Evolutionary conservation across 1,284 basidiomycete species (phyloP), one percentile per base, ranked within the genome.

Genomic region (Cutaneotrichosporon dermatis): DNA sequence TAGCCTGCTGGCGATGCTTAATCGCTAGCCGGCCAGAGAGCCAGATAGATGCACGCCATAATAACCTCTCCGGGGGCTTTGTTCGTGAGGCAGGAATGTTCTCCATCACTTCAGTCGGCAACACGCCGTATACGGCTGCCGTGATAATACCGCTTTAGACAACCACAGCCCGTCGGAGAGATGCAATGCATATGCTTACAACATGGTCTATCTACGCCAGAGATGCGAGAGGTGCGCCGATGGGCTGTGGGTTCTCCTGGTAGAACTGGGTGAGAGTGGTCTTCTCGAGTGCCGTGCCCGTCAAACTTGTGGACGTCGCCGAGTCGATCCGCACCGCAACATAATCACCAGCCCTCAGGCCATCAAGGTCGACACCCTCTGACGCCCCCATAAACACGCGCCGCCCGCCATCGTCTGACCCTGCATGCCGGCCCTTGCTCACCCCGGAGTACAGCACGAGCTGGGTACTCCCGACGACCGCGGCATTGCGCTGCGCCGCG

Each of bases 1-100:
- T 8, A 65, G 65, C 35, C 54, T 74, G 10, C 61, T 74, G 42
- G 69, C 70, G 13, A 69, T 71, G 67, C 66, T 74, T 11, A 48
- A 55, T 35, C 44, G 53, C 13, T 54, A 54, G 42, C 9, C 39
- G 12, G 25, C 25, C 25, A 25, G 25, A 25, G 25, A 25, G 25
- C 25, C 25, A 25, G 25, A 25, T 25, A 25, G 25, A 25, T 25
- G 25, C 25, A 25, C 25, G 25, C 25, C 25, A 25, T 25, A 25
- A 25, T 25, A 25, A 25, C 25, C 25, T 25, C 25, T 25, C 25
- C 25, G 25, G 25, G 25, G 25, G 25, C 25, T 25, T 25, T 25
- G 25, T 25, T 25, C 25, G 25, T 25, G 25, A 25, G 25, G 25
- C 25, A 25, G 25, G 25, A 25, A 25, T 25, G 25, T 25, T 25